Percentiles rank a stretch among this genome's conserved stretches.
phyloP scores from a whole-genome alignment of 257 asterid genomes.

The Misopates orontium region DNA sequence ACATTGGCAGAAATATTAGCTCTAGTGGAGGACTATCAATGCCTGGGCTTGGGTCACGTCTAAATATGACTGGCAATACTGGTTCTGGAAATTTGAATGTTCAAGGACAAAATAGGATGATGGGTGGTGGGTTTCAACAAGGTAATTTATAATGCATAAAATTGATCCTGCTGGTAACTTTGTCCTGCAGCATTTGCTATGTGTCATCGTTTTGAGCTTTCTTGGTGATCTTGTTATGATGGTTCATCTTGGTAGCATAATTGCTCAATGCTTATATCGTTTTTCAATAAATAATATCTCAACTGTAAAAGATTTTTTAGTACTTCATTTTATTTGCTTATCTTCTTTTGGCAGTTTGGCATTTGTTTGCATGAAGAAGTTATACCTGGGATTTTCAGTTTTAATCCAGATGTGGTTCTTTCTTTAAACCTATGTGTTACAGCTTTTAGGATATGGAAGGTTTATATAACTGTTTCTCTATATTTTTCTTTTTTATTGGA shows the following conservation, averaged over 20 bases:
- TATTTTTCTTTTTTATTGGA: background rate
- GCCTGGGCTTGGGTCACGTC: constrained; percentile 84
- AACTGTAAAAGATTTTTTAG: constrained; percentile 2
- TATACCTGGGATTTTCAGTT: background rate
- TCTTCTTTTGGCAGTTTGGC: background rate
- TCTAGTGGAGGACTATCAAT: constrained; percentile 93
- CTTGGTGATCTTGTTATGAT: background rate
- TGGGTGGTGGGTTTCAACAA: constrained; percentile 90
- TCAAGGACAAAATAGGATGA: constrained; percentile 83
- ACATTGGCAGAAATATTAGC: constrained; percentile 83
- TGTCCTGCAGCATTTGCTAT: constrained; percentile 19
- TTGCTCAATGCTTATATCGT: background rate
- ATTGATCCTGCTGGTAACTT: constrained; percentile 18
- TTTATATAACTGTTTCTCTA: too few relatives aligned
- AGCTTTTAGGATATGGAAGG: background rate
- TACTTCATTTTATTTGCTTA: constrained; percentile 3
- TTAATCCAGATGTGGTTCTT: background rate
- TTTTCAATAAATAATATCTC: background rate
- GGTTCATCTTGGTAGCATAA: constrained; percentile 18
- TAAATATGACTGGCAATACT: constrained; percentile 63
- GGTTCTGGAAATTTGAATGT: constrained; percentile 82
- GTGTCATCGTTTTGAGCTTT: constrained; percentile 1
- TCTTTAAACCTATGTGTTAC: background rate
- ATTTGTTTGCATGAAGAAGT: constrained; percentile 6
- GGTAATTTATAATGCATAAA: constrained; percentile 44